These are phyloP conservation scores for Turnera subulata DNA, from an alignment of 345 rosid species.

Conservation along the genomic window DNA sequence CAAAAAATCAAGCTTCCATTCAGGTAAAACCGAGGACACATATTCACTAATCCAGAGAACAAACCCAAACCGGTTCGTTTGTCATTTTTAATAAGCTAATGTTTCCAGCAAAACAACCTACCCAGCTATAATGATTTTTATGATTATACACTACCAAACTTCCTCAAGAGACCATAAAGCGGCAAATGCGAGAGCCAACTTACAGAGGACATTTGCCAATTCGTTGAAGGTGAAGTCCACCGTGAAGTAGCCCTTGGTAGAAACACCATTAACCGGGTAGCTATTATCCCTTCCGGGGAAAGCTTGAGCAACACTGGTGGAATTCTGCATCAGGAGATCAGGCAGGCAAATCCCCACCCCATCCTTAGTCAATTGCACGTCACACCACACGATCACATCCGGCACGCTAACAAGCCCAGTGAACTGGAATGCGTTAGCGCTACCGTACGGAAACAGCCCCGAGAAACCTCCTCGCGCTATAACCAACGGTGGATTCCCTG, in stretches of 20 bases:
- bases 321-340: conserved; percentile 48
- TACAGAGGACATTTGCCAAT: conserved; percentile 37
- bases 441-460: conserved; percentile 76
- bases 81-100: too few species aligned
- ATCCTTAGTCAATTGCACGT: conserved; percentile 88
- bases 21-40: too few species aligned
- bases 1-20: too few species aligned
- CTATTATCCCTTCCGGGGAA: conserved; percentile 14
- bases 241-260: conserved; percentile 58
- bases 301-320: conserved; percentile 19
- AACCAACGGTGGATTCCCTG: conserved; percentile 67
- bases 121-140: not conserved
- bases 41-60: too few species aligned
- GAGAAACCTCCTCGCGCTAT: conserved; percentile 92
- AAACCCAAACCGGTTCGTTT: too few species aligned
- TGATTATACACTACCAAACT: too few species aligned
- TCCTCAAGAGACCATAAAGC: not conserved
- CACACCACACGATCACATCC: conserved; percentile 62
- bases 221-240: conserved; percentile 54
- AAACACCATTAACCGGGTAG: conserved; percentile 55
- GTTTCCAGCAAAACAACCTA: too few species aligned
- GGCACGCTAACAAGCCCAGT: conserved; percentile 27
- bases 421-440: conserved; percentile 43
- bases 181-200: conserved; percentile 21
- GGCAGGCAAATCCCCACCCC: conserved; percentile 68